Base-by-base conservation (phyloP, 2,329 filamentous ascomycete species). In the Pseudogymnoascus sp. region DNA sequence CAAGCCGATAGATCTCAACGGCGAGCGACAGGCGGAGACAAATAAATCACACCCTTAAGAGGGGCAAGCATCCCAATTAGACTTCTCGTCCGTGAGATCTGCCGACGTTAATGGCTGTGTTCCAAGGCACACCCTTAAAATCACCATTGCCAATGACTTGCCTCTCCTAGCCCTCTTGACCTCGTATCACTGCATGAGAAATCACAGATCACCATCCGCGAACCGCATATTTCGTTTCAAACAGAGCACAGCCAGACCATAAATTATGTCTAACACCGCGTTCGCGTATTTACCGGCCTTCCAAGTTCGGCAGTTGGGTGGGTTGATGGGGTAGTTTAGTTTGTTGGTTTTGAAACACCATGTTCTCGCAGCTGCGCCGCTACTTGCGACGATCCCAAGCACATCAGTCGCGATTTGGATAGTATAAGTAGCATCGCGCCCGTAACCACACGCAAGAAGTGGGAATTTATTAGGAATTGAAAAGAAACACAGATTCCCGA, bases 381-480 rank as follows among this genome's bases (percentile, higher is more conserved):
- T 50, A 29, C 44, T n/a, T n/a, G 40, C 3, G 44, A n/a, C 44
- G 23, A 50, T 50, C 44, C 21, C 44, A n/a, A 29, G 44, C 44
- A 26, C 15, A 50, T 50, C 44, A 31, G 46, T 53, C 46, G 46
- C 46, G 26, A 31, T 53, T 53, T 53, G 46, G 26, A 31, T 53
- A 31, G 46, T 31, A 53, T 53, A 53, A 53, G 46, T 31, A 53
- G n/a, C 46, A 53, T 31, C 26, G 9, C 26, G 4, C 21, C 46
- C 46, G 46, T 26, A 53, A 53, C 17, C 46, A 31, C 46, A 17
- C 46, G n/a, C 2, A 11, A 53, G 26, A 50, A 31, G 46, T 53
- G 46, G 46, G 46, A 53, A 53, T 53, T 53, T 31, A 31, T 53
- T 53, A 53, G 46, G 46, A 53, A 31, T 53, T 31, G 46, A 53